Base-by-base conservation (phyloP, 148 eudicot genomes). In the Spergularia bocconei region DNA sequence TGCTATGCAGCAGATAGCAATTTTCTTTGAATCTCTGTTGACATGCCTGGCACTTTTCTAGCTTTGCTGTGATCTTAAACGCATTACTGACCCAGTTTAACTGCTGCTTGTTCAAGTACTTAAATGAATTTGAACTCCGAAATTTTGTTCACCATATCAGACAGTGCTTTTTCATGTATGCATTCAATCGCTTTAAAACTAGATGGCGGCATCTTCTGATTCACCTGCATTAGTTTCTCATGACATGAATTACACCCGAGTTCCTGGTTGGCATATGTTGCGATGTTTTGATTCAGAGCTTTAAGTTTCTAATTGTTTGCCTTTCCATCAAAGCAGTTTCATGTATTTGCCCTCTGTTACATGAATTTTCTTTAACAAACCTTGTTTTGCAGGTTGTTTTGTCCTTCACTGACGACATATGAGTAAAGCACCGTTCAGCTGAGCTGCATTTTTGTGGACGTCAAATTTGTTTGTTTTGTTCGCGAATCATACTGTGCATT, bases 391-490 rank as follows among this genome's bases (percentile, higher is more conserved):
- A 91, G 93, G 89, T 89, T 25, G 56, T 89, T 67, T 60, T 91
- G 69, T 72, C 86, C 61, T 89, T 91, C 60, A 84, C 82, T 8
- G 83, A 84, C 20, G 97, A 91, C 79, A 68, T 91, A 65, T 88
- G 68, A 58, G 25, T 16, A 48, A 52, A 73, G 60, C 44, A 16
- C 21, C 39, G 33, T 23, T 55, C 47, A 44, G 10, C 41, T 53
- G 14, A 21, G 36, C 39, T 52, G 65, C 55, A 21, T 58, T 53
- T 25, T 60, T 67, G 74, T 15, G 70, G 63, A 15, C 54, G 19
- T 60, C 75, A 8, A 54, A 56, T 63, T 44, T 68, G 63, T 41
- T 54, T 5, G 21, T 13, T 47, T 38, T 13, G 52, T 63, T 48
- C 20, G 38, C 57, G 47, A 47, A 61, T 33, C 71, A 15, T 54